Base-by-base conservation (phyloP, 1,139 yeast genomes). In the Debaryomyces subglobosus region DNA sequence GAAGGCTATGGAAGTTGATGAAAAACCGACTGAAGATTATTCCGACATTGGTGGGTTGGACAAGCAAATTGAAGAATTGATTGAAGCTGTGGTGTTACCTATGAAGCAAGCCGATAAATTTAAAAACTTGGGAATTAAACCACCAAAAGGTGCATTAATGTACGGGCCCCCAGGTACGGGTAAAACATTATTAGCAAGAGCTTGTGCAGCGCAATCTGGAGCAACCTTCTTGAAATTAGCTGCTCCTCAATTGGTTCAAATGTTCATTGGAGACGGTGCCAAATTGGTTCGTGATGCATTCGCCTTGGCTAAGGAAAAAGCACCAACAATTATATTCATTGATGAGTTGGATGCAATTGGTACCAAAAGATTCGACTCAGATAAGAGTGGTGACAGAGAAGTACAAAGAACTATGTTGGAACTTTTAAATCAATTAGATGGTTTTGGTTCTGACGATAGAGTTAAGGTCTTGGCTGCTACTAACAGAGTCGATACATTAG, bases 151-250 rank as follows among this genome's bases (percentile, higher is more conserved):
- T 59, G 99, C 98, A 0, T 77, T 94, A 52, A 94, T 94, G 99
- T 94, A 94, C 67, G 99, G 99, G 8, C 99, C 99, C 15, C 99
- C 99, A 45, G 99, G 99, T 64, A 94, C 99, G 1, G 99, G 99
- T 68, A 94, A 94, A 71, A 94, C 99, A 1, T 78, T 94, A 54
- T 78, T 94, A 57, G 99, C 99, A 5, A 83, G 99, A 67, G 99
- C 99, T 1, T 94, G 99, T 81, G 99, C 99, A 12, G 99, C 99
- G 5, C 98, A 94, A 69, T 89, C 97, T 0, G 96, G 95, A 52
- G 99, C 99, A n/a, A 94, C 99, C 0, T 94, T 94, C 67, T 78
- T 94, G 64, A 94, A 94, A 65, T 78, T 95, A 54, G 98, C 99
- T 0, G 99, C 98, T 44, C 99, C 99, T 16, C 99, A 95, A 69